phyloP scores from a whole-genome alignment of 2,329 filamentous ascomycete genomes.

The Rhynchosporium secalis region DNA sequence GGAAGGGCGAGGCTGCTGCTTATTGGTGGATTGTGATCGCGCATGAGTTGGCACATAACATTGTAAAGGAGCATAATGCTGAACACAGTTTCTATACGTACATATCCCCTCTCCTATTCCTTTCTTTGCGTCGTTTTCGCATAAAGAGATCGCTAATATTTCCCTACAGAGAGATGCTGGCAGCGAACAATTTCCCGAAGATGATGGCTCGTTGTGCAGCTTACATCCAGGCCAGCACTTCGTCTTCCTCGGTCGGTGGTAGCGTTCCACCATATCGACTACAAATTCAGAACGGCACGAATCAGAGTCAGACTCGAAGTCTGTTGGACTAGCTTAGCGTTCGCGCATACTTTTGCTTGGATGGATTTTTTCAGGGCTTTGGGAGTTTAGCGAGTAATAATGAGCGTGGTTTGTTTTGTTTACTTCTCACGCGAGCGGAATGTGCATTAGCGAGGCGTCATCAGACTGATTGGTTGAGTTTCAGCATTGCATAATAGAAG shows the following conservation, averaged over 20 bases:
- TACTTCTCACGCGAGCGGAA: neutral
- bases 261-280: neutral
- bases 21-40: constrained; percentile 98
- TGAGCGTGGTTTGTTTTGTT: neutral
- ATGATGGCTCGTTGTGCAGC: constrained; percentile 51
- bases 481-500: constrained; percentile 6
- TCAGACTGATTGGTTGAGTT: constrained; percentile 1
- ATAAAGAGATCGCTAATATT: neutral
- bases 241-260: neutral
- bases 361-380: no score
- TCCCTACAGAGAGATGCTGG: constrained; percentile 65
- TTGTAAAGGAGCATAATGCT: constrained; percentile 75
- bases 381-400: no score
- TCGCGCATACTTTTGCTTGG: neutral
- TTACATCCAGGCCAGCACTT: constrained; percentile 24
- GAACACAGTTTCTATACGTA: constrained; percentile 82
- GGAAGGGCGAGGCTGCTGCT: constrained; percentile 66
- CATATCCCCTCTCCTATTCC: constrained; percentile 34
- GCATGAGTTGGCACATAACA: constrained; percentile 93
- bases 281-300: neutral
- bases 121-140: neutral
- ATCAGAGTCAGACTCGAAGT: neutral
- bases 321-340: neutral
- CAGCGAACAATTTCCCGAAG: constrained; percentile 73
- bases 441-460: constrained; percentile 9